phyloP scores from a whole-genome alignment of 2,329 filamentous ascomycete species.

The Paracoccidioides brasiliensis region DNA sequence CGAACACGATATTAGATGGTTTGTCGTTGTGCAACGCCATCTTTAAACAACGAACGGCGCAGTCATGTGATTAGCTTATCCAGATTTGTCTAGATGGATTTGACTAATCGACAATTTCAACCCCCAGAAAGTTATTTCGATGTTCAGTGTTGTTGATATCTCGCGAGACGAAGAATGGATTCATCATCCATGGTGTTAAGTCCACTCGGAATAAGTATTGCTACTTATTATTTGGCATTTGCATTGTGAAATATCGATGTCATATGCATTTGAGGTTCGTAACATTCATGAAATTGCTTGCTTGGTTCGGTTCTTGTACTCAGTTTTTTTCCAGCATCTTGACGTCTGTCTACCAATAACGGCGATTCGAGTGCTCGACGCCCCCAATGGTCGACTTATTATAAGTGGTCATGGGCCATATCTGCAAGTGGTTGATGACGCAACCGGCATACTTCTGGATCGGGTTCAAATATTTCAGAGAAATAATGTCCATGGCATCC shows the following conservation, averaged over 20 bases:
- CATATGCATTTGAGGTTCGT: conserved; percentile 12
- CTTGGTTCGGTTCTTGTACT: background rate
- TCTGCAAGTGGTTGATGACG: conserved; percentile 22
- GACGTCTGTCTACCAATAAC: conserved; percentile 33
- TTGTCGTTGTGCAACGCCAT: too few relatives aligned
- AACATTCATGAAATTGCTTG: background rate
- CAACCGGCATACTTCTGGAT: conserved; percentile 17
- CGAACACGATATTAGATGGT: too few relatives aligned
- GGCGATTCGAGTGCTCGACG: conserved; percentile 23
- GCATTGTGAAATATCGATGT: conserved; percentile 7
- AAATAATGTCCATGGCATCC: conserved; percentile 29
- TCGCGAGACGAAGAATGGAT: too few relatives aligned
- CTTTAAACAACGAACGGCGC: too few relatives aligned
- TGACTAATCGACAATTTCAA: too few relatives aligned
- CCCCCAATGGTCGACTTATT: conserved; percentile 19
- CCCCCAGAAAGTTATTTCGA: too few relatives aligned
- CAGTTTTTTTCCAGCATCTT: conserved; percentile 20
- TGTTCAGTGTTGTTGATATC: too few relatives aligned
- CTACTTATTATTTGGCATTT: background rate
- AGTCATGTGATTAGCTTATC: too few relatives aligned
- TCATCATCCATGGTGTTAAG: too few relatives aligned
- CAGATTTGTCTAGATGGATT: too few relatives aligned
- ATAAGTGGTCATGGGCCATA: conserved; percentile 29
- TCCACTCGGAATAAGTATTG: too few relatives aligned
- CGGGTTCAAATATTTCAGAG: conserved; percentile 23